Conservation (phyloP, 768 basidiomycete genomes). For the Chalciporus piperatus region DNA sequence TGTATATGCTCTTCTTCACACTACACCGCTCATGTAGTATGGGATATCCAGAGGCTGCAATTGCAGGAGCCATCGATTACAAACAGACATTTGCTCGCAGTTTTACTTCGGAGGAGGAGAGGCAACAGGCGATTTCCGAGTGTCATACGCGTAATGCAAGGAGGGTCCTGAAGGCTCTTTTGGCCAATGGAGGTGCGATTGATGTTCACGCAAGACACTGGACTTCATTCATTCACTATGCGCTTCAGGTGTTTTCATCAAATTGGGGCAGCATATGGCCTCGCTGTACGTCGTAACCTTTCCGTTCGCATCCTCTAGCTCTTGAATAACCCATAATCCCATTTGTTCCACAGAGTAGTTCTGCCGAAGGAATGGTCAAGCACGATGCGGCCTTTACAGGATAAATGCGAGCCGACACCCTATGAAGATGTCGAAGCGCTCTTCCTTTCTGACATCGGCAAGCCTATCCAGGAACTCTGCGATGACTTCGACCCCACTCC, state of each 20-base stretch:
- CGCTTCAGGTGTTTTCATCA: slow-evolving; percentile 72
- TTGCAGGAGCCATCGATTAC: slow-evolving; percentile 67
- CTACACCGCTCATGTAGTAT: slow-evolving; percentile 26
- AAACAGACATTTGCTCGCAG: slow-evolving; percentile 58
- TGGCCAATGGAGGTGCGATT: slow-evolving; percentile 78
- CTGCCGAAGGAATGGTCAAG: slow-evolving; percentile 64
- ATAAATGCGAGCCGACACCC: slow-evolving; percentile 89
- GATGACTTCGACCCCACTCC: slow-evolving; percentile 82
- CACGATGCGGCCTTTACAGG: slow-evolving; percentile 69
- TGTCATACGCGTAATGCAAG: slow-evolving; percentile 85
- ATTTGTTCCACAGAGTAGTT: slow-evolving; percentile 38
- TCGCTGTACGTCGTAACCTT: slow-evolving; percentile 43
- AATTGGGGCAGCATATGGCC: slow-evolving; percentile 87
- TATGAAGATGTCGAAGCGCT: slow-evolving; percentile 74
- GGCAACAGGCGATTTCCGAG: slow-evolving; percentile 56
- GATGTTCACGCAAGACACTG: background rate
- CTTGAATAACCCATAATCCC: slow-evolving; percentile 17
- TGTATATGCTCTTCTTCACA: slow-evolving; percentile 20
- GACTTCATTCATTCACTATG: background rate
- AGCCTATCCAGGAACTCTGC: slow-evolving; percentile 70
- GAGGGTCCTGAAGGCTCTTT: slow-evolving; percentile 76
- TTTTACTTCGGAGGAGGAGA: slow-evolving; percentile 51
- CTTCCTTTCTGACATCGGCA: slow-evolving; percentile 77
- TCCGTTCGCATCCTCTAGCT: slow-evolving; percentile 7
- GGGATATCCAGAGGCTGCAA: slow-evolving; percentile 49